Evolutionary conservation across 1,284 basidiomycete species (phyloP).

Genomic region (Ceratobasidium sp.): DNA sequence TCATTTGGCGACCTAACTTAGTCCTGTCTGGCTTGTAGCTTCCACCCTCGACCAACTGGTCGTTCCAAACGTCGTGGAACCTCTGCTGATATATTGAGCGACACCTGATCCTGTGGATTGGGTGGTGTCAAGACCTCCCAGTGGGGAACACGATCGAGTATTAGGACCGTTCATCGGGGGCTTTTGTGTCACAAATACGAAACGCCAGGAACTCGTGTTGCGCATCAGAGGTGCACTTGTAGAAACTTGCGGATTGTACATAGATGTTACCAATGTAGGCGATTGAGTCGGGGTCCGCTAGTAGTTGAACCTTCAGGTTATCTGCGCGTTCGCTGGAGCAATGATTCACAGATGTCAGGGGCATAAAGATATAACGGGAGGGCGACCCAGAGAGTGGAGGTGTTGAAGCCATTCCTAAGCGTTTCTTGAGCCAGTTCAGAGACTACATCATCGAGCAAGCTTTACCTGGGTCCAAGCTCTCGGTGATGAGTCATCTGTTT

Average conservation of each 20-base stretch:
- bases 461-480: too few species aligned
- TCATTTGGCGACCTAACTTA: not conserved
- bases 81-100: not conserved
- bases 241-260: not conserved
- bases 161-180: not conserved
- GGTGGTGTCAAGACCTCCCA: not conserved
- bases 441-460: too few species aligned
- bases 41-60: too few species aligned
- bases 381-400: too few species aligned
- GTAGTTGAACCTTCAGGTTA: not conserved
- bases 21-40: constrained; percentile 54
- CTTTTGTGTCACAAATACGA: not conserved
- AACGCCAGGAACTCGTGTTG: constrained; percentile 28
- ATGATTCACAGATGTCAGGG: too few species aligned
- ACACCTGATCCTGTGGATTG: not conserved
- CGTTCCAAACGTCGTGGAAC: too few species aligned
- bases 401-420: too few species aligned
- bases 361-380: too few species aligned
- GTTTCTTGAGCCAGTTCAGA: too few species aligned
- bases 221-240: constrained; percentile 1
- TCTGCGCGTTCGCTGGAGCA: too few species aligned
- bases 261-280: constrained; percentile 15
- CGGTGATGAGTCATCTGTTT: too few species aligned
- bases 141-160: constrained; percentile 21
- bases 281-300: not conserved